Evolutionary conservation across 176 grass and related monocot genomes (phyloP), one percentile per base, ranked within the genome.

Genomic region (Cenchrus americanus): DNA sequence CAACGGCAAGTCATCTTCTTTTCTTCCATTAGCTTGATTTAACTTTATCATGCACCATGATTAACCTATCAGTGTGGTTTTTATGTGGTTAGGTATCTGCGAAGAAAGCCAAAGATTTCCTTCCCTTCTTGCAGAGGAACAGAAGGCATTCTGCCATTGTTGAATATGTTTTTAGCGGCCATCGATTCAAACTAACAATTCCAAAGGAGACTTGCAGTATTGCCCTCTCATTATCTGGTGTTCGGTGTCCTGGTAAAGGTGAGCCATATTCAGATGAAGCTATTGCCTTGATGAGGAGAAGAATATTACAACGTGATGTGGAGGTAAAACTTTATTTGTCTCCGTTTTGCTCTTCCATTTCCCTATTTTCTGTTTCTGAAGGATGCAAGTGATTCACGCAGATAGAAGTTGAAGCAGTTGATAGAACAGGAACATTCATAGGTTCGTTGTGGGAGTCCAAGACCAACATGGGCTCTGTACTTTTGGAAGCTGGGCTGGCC

Each of bases 191-290:
- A 73, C 75, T 99, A 43, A 87, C 92, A 69, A 96, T 99, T 58
- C 96, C 96, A 14, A 99, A 99, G 88, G 96, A 99, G 84, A 99
- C 96, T 17, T 99, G 96, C 71, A 99, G 87, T 65, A 99, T 99
- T 67, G 96, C 96, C 32, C 96, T 99, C 37, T 96, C 96, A 57
- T 90, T 99, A 65, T 99, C 96, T 76, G 93, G 96, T 71, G 96
- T 99, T 85, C 90, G 96, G 21, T 95, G 93, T 75, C 93, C 96
- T 88, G 91, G 85, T 79, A 91, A 83, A 80, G 90, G 90, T 40
- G 93, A 96, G 74, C 93, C 96, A 32, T 94, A 90, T 87, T 94
- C 96, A 62, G 88, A 89, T 73, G 96, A 96, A 86, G 91, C 96
- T 62, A 95, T 99, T 99, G 89, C 96, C 62, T 94, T 99, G 78